Evolutionary conservation across 1,139 yeast species (phyloP), one percentile per base, ranked within the genome.

Genomic region (Scheffersomyces stambukii): DNA sequence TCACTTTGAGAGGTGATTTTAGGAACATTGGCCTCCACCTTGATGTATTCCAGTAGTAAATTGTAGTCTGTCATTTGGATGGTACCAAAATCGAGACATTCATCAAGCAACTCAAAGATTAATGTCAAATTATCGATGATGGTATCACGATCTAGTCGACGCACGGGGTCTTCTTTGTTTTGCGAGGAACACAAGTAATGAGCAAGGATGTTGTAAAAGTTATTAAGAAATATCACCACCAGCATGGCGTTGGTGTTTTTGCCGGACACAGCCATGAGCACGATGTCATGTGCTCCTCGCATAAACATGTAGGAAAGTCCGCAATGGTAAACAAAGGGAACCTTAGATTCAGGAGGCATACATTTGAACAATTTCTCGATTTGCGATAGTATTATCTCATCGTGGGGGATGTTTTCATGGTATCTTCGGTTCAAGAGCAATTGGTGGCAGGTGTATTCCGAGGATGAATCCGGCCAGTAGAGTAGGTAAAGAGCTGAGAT

Each of bases 31-130:
- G 61, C 58, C 31, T 56, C 60, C 26, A 64, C 56, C 40, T 66
- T 67, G 31, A 67, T 66, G 41, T 61, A 67, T 35, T 67, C 74
- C 35, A 62, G 64, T 21, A 67, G 46, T 18, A 67, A 57, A 35
- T 63, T 66, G 41, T 57, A 65, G 40, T 67, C 73, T 1, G 73
- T 64, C 31, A 58, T 50, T 37, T 67, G 74, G 9, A 63, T 45
- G 4, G 66, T 43, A 6, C 74, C 74, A 32, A 59, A 56, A 37
- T 67, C 74, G 53, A 67, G 54, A 40, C 72, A 65, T 37, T 67
- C 74, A 33, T 67, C 74, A 14, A 67, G 40, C 4, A 67, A 45
- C 38, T 67, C 74, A 31, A 59, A 61, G 8, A 67, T 53, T 24
- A 67, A 47, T 29, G 56, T 57, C 27, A 57, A 49, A 37, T 66